These are phyloP conservation scores for Elaeis oleifera DNA, from an alignment of 202 grass and related monocot genomes.

Conservation along the genomic window DNA sequence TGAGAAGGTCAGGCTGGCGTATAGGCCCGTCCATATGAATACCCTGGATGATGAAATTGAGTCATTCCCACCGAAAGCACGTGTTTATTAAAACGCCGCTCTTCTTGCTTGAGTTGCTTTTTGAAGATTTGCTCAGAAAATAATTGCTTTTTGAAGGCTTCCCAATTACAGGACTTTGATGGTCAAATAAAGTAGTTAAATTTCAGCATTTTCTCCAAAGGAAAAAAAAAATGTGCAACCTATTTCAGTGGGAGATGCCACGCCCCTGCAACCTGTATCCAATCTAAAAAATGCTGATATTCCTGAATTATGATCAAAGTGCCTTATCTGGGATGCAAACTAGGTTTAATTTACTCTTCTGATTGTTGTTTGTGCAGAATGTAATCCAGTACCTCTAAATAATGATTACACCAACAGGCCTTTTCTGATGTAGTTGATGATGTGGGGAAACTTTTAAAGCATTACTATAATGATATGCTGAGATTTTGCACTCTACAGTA, in stretches of 20 bases:
- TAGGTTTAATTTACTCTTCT: slow-evolving; percentile 6
- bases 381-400: background rate
- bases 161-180: no score
- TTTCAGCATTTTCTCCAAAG: no score
- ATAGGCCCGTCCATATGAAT: slow-evolving; percentile 72
- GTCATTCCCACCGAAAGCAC: slow-evolving; percentile 58
- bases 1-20: slow-evolving; percentile 46
- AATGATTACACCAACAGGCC: no score
- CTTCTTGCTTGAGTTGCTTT: slow-evolving; percentile 6
- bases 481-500: no score
- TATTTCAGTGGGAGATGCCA: slow-evolving; percentile 2
- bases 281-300: no score
- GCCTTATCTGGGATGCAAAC: slow-evolving; percentile 16
- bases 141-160: no score
- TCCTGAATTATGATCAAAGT: no score
- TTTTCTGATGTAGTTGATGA: no score
- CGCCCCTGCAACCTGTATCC: background rate
- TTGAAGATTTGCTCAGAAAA: background rate
- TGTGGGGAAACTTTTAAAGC: no score
- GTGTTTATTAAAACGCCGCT: slow-evolving; percentile 36
- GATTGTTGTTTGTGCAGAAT: background rate
- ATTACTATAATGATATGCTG: no score
- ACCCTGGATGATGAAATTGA: slow-evolving; percentile 49
- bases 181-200: slow-evolving; percentile 1
- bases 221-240: slow-evolving; percentile 6